Evolutionary conservation across 2,329 filamentous ascomycete species (phyloP), one percentile per base, ranked within the genome.

Genomic region (Trichoderma sp.): DNA sequence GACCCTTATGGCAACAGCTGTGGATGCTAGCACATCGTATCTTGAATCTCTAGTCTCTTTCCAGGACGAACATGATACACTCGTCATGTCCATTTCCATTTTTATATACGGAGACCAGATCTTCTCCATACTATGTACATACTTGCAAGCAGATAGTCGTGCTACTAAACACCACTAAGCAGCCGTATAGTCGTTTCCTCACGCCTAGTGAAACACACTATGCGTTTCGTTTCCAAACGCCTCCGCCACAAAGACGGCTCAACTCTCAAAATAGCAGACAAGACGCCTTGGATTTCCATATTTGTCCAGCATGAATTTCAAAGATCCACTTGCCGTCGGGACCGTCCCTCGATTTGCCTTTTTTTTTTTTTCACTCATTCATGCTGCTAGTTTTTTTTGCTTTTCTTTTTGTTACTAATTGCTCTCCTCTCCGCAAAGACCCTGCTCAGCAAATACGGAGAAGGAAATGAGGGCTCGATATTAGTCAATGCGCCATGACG

Each of bases 271-370:
- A 43, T 43, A 13, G 47, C 2, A 21, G 47, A 21, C n/a, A 49
- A 10, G 47, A 24, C 47, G 33, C 47, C 47, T 49, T 49, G 47
- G 21, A 49, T 49, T 37, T 59, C 21, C 31, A 59, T 35, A 35
- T 37, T 24, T 37, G 21, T 37, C 53, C 27, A 56, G 61, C 61
- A 64, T 64, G 33, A 56, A 64, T 49, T 10, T 40, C 49, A 19
- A 35, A 59, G 64, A 11, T 68, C 64, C 64, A 68, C 64, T 68
- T 68, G 13, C 65, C 65, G 65, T 35, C 13, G 24, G n/a, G 63
- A 58, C 56, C 43, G 43, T 37, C n/a, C n/a, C n/a, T 27, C 29
- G 43, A 11, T 35, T 27, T 7, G 6, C n/a, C 31, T 29, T 55
- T n/a, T 40, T 40, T 19, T n/a, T n/a, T 40, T n/a, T n/a, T 10